phyloP scores from a whole-genome alignment of 495 filamentous ascomycete genomes.

The Trichoderma erinaceum region DNA sequence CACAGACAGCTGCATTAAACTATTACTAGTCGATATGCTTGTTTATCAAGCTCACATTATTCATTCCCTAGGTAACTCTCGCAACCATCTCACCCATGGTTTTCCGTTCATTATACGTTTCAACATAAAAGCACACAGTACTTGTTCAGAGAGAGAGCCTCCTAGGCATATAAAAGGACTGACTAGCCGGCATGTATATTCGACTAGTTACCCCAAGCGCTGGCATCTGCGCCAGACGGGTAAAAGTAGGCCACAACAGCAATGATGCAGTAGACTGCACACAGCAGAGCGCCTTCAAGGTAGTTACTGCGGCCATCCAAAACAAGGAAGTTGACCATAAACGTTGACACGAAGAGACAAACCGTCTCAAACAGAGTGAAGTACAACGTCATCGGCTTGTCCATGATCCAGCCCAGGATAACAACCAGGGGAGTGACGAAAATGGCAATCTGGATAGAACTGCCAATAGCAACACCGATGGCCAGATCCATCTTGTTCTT shows the following conservation, averaged over 20 bases:
- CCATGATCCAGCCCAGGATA: slow-evolving; percentile 80
- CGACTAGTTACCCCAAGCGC: slow-evolving; percentile 29
- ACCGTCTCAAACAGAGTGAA: slow-evolving; percentile 92
- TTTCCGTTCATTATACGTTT: not conserved
- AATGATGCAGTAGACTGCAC: slow-evolving; percentile 79
- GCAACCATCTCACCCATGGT: not conserved
- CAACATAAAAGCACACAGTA: too few relatives aligned
- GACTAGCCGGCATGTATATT: not conserved
- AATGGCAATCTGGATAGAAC: slow-evolving; percentile 81
- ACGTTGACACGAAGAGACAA: slow-evolving; percentile 75
- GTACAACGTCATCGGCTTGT: slow-evolving; percentile 78
- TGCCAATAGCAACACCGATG: slow-evolving; percentile 83
- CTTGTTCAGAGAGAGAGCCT: slow-evolving; percentile 1
- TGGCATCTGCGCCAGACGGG: slow-evolving; percentile 46
- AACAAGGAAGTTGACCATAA: slow-evolving; percentile 86
- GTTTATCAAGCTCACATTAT: not conserved
- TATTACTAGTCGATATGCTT: not conserved
- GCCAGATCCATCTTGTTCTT: slow-evolving; percentile 98
- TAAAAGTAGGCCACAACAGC: slow-evolving; percentile 61
- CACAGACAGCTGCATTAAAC: not conserved
- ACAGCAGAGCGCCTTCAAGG: slow-evolving; percentile 74
- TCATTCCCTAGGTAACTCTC: not conserved
- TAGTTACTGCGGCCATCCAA: slow-evolving; percentile 86
- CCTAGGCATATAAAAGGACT: not conserved
- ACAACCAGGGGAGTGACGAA: slow-evolving; percentile 87